phyloP scores from a whole-genome alignment of 129 eudicot genomes.

The Logfia minima region DNA sequence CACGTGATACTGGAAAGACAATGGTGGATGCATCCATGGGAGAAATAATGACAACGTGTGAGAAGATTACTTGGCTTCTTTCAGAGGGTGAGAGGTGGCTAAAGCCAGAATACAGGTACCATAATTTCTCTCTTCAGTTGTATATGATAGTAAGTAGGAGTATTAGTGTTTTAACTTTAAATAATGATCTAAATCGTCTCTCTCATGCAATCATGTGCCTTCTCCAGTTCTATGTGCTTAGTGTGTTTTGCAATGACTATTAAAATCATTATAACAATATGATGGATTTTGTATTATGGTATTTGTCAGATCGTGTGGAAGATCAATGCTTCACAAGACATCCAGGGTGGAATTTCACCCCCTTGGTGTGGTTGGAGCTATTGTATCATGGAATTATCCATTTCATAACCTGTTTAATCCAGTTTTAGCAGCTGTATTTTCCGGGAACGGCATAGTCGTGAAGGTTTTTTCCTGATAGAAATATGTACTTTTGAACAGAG shows the following conservation, averaged over 20 bases:
- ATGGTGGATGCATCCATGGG: slow-evolving; percentile 98
- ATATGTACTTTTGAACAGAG: background rate
- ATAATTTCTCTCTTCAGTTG: slow-evolving; percentile 4
- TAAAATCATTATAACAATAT: slow-evolving; percentile 9
- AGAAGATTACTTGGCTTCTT: slow-evolving; percentile 93
- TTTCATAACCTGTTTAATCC: slow-evolving; percentile 97
- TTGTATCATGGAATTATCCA: slow-evolving; percentile 99
- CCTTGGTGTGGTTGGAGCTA: slow-evolving; percentile 97
- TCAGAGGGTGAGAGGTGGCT: slow-evolving; percentile 97
- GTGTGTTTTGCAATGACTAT: background rate
- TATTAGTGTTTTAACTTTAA: slow-evolving; percentile 4
- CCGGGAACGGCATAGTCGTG: slow-evolving; percentile 93
- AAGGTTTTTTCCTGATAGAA: slow-evolving; percentile 50
- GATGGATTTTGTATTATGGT: slow-evolving; percentile 5
- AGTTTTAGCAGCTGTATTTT: slow-evolving; percentile 91
- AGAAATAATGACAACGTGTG: slow-evolving; percentile 99
- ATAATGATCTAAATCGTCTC: slow-evolving; percentile 12
- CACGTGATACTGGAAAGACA: slow-evolving; percentile 99
- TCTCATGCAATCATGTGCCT: slow-evolving; percentile 1
- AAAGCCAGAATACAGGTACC: slow-evolving; percentile 85
- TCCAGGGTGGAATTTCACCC: slow-evolving; percentile 95
- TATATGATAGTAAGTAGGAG: background rate
- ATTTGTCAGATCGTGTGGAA: slow-evolving; percentile 69
- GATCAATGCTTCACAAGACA: slow-evolving; percentile 95
- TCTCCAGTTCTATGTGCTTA: slow-evolving; percentile 1